Conservation (phyloP, 768 basidiomycete species). For the Chalciporus chontae region DNA sequence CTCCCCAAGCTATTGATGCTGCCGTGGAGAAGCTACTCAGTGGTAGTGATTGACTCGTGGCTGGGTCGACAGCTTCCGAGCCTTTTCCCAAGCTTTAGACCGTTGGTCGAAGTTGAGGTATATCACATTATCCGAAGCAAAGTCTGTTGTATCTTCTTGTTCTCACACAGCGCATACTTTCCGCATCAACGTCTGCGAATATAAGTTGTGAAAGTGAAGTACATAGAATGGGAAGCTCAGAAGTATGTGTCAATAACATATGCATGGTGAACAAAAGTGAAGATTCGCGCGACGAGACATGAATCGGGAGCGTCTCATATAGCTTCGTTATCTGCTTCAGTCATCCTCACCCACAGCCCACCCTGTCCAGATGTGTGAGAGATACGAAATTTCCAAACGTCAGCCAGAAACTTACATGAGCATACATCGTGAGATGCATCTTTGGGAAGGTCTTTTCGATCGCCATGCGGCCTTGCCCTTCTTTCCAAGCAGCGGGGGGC, state of each 20-base stretch:
- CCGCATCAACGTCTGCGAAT: too few species aligned
- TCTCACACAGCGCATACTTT: neutral
- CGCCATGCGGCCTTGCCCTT: constrained; percentile 43
- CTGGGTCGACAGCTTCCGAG: neutral
- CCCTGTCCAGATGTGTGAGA: constrained; percentile 33
- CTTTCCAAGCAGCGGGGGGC: constrained; percentile 47
- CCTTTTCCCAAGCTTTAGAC: constrained; percentile 13
- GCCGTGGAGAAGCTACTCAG: constrained; percentile 60
- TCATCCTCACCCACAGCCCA: constrained; percentile 50
- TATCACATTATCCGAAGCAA: neutral
- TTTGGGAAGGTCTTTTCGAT: constrained; percentile 51
- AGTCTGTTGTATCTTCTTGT: neutral
- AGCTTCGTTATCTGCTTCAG: constrained; percentile 13
- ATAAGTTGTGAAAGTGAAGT: neutral
- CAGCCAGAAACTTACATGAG: constrained; percentile 30
- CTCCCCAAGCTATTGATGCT: constrained; percentile 58
- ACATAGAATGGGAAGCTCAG: neutral
- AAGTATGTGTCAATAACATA: too few species aligned
- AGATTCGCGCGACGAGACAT: neutral
- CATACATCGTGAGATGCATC: constrained; percentile 53
- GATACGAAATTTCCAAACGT: neutral
- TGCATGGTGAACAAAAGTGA: neutral
- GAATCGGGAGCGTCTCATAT: neutral
- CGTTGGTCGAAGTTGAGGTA: neutral
- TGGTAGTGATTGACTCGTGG: constrained; percentile 17